phyloP scores from a whole-genome alignment of 371 early-diverging fungal species.

The Lichtheimia ramosa region DNA sequence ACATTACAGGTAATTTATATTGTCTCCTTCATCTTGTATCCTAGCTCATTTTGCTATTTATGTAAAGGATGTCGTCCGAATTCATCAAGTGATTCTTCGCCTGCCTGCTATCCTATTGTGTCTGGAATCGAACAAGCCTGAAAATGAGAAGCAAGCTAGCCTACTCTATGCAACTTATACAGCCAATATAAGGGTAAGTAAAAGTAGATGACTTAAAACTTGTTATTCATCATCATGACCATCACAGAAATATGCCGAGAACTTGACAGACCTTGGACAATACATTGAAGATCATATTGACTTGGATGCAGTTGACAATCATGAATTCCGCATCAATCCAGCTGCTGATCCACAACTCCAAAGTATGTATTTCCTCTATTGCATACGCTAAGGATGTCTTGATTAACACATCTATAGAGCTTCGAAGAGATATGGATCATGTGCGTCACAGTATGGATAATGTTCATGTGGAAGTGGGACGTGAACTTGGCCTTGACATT shows the following conservation, averaged over 20 bases:
- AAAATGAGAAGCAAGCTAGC: conserved; percentile 23
- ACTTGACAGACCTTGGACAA: not conserved
- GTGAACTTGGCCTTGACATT: conserved; percentile 70
- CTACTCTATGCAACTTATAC: conserved; percentile 27
- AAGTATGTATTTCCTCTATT: conserved; percentile 42
- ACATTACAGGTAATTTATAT: conserved; percentile 55
- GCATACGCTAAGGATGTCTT: not conserved
- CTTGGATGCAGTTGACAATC: conserved; percentile 80
- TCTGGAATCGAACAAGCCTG: conserved; percentile 46
- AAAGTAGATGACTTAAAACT: not conserved
- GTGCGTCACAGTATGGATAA: conserved; percentile 56
- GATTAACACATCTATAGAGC: conserved; percentile 35
- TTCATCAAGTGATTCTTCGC: conserved; percentile 85
- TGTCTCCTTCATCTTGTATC: not conserved
- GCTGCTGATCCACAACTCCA: conserved; percentile 79
- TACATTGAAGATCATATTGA: conserved; percentile 86
- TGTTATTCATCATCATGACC: too few species aligned
- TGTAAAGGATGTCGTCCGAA: conserved; percentile 80
- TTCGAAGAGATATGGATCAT: conserved; percentile 61
- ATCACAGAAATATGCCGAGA: too few species aligned
- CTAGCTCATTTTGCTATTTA: not conserved
- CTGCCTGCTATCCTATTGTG: conserved; percentile 68
- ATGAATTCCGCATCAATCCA: conserved; percentile 88
- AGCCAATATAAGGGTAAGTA: conserved; percentile 11
- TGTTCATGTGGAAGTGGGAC: conserved; percentile 65